Evolutionary conservation across 306 rosid species (phyloP), one percentile per base, ranked within the genome.

Genomic region (Benincasa hispida): DNA sequence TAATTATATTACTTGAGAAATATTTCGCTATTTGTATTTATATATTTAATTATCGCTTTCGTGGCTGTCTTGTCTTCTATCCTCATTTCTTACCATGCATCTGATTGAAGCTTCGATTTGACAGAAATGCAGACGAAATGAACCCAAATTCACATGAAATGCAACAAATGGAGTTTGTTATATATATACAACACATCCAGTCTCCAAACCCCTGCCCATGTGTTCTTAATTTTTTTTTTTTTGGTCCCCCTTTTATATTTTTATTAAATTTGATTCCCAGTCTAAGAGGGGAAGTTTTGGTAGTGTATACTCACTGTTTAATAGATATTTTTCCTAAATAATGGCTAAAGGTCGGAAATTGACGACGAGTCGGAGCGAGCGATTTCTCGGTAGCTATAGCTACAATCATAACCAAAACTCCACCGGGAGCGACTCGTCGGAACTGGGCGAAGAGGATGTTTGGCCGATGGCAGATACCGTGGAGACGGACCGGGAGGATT

Each of bases 261-360:
- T 22, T 22, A 56, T 34, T 5, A 0, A 28, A 48, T 51, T 60
- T 45, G 45, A 9, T 17, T 18, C 27, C 48, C 13, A 39, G 47
- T 37, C 27, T 19, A 21, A 66, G 53, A 8, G 34, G 56, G 32
- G 32, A 34, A 72, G 1, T 25, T 8, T 18, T 34, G 14, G 35
- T 25, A 27, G 32, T 8, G 8, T 32, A 45, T 47, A 30, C 2
- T 73, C 12, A 55, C 51, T 32, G 48, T 74, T 27, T 10, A 30
- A 37, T 21, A 19, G 4, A 74, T 53, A 48, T 54, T 15, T 10
- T 72, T 45, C 66, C 9, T 50, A 2, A 13, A 15, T 94, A 8
- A 18, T 94, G 99, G 98, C 96, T 21, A 94, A 94, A 81, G 97
- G 98, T 75, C 93, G 97, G 54, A 92, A 87, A 82, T 76, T 90